Base-by-base conservation (phyloP, 1,139 yeast species). In the Yamadazyma conglobata region DNA sequence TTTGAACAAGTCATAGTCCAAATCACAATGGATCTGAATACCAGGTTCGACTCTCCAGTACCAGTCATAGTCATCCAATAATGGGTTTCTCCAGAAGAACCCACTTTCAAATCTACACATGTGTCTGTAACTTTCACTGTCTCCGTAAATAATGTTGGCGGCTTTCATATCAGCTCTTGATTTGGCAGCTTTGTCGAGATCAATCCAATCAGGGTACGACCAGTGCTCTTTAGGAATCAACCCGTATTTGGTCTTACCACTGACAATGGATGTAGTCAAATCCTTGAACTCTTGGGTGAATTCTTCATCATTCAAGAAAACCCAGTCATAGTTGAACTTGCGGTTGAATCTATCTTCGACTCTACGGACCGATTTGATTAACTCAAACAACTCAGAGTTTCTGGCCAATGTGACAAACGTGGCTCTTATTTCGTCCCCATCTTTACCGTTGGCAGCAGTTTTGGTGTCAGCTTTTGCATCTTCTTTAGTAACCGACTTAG, bases 1-100 rank as follows among this genome's bases (percentile, higher is more conserved):
- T 44, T 66, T 64, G 56, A 82, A 80, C 26, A 80, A 70, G 48
- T 82, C 89, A 48, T 76, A 72, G 38, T 73, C 64, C 36, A 82
- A 60, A 51, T 80, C 85, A 56, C 89, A 82, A 44, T 60, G 67
- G 40, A 79, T 62, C 37, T 64, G 59, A 38, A 78, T 73, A 34
- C 75, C 80, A 2, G 88, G 85, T 50, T 82, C 88, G 15, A 82
- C 83, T 42, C 88, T 64, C 85, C 86, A 78, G 53, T 77, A 80
- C 60, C 77, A 80, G 39, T 75, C 76, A 50, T 77, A 79, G 6
- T 70, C 68, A 24, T 60, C 51, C 56, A 80, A 54, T 28, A 75
- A 52, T 24, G 70, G 72, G 44, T 78, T 73, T 37, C 68, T 62
- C 58, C 69, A 79, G 52, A 79, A 79, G 47, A 79, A 78, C 1